Evolutionary conservation across 140 eudicot genomes (phyloP), one percentile per base, ranked within the genome.

Genomic region (Oenanthe javanica): DNA sequence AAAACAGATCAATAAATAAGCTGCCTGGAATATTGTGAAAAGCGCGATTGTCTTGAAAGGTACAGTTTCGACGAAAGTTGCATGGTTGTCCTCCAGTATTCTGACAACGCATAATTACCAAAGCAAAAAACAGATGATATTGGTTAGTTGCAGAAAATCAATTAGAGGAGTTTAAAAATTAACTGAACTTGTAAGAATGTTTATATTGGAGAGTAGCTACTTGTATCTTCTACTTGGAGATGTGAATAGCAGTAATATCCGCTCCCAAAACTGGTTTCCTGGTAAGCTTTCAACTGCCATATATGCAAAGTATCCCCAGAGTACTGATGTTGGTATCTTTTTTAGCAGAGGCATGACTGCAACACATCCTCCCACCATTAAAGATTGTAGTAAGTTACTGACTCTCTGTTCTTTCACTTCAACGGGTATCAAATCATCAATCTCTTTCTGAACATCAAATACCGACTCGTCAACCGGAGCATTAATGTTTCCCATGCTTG

Each of bases 381-480:
- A 36, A 47, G 79, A 48, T 75, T 75, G 79, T 9, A 75, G 46
- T 23, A 75, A 49, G 63, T 75, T 75, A 49, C 79, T 75, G 79
- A 75, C 61, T 6, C 79, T n/a, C 54, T 75, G 93, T 72, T 89
- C 93, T 85, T 89, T 89, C 19, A 75, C 79, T 75, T 75, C 79
- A 1, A 75, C 79, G 49, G 79, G 79, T 75, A 75, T 47, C n/a
- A 89, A 73, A 84, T 89, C 90, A 73, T 89, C 93, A 55, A 89
- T 87, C 73, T 89, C 93, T 72, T 89, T 87, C 48, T 89, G 89
- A 23, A 89, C 87, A 67, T 89, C 93, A 43, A 89, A 89, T 6
- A 89, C 86, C 2, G 89, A 82, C 81, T 89, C 93, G 48, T 87
- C 90, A 14, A 89, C 90, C 25, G 93, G 90, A 40, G 86, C 89